phyloP scores from a whole-genome alignment of 176 grass and related monocot species.

The maize (Zea mays) region DNA sequence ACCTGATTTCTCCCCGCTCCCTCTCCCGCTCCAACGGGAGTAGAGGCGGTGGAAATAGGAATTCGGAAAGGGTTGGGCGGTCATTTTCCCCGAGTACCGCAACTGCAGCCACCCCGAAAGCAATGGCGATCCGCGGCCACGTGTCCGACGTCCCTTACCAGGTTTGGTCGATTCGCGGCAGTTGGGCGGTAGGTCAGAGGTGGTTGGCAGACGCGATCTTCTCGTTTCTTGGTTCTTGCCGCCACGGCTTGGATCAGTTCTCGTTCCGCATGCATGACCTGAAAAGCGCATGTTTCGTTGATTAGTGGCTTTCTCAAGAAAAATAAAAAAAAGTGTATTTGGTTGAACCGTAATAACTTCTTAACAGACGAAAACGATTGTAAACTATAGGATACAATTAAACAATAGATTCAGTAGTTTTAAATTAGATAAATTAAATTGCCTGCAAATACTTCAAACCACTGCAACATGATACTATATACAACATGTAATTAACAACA shows the following conservation, averaged over 20 bases:
- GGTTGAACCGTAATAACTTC: too few species aligned
- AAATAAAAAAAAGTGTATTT: too few species aligned
- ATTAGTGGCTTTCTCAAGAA: too few species aligned
- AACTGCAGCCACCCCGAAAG: conserved; percentile 36
- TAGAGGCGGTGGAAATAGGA: not conserved
- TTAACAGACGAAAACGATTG: too few species aligned
- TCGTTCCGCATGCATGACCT: not conserved
- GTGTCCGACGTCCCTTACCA: conserved; percentile 1
- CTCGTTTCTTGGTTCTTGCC: conserved; percentile 35
- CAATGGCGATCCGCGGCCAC: conserved; percentile 26
- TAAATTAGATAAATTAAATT: too few species aligned
- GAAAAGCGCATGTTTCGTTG: too few species aligned
- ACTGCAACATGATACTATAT: too few species aligned
- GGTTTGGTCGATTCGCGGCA: conserved; percentile 37
- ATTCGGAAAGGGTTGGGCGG: conserved; percentile 1
- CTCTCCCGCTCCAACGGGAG: not conserved
- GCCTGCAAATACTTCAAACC: too few species aligned
- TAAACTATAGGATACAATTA: too few species aligned
- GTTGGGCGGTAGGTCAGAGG: conserved; percentile 45
- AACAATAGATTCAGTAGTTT: too few species aligned
- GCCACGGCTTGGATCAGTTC: conserved; percentile 1
- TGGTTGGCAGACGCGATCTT: conserved; percentile 3
- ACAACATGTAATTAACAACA: too few species aligned
- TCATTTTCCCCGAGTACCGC: conserved; percentile 17
- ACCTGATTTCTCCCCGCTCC: not conserved